Evolutionary conservation across 257 asterid genomes (phyloP).

Genomic region (Thymus mandschuricus): DNA sequence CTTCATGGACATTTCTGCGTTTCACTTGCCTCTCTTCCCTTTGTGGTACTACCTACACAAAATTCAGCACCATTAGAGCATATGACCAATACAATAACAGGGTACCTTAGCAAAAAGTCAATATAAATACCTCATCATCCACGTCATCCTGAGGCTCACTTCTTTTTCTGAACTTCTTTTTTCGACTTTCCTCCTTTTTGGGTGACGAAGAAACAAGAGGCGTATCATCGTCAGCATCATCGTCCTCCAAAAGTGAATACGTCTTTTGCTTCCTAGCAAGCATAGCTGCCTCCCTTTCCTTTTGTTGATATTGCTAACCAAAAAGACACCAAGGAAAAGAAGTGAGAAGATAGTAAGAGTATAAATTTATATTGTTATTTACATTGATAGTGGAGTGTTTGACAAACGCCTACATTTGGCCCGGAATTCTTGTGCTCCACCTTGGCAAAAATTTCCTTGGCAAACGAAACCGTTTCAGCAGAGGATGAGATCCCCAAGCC

Average conservation of each 20-base stretch:
- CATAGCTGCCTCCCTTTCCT: slow-evolving; percentile 73
- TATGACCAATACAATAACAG: no score
- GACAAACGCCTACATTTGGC: slow-evolving; percentile 61
- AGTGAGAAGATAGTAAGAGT: slow-evolving; percentile 1
- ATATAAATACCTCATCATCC: slow-evolving; percentile 50
- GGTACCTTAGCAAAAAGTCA: no score
- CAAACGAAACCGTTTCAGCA: slow-evolving; percentile 58
- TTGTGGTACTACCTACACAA: slow-evolving; percentile 29
- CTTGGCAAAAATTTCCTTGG: slow-evolving; percentile 70
- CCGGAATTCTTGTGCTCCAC: slow-evolving; percentile 80
- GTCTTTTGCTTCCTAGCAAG: slow-evolving; percentile 71
- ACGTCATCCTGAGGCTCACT: slow-evolving; percentile 60
- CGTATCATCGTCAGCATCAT: slow-evolving; percentile 61
- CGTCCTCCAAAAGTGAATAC: slow-evolving; percentile 75
- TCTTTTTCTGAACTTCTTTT: slow-evolving; percentile 83
- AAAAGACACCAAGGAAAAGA: not conserved
- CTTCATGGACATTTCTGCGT: slow-evolving; percentile 57
- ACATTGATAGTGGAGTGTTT: slow-evolving; percentile 1
- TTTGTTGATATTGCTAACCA: slow-evolving; percentile 63
- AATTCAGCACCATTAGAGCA: no score
- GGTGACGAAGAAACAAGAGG: slow-evolving; percentile 43
- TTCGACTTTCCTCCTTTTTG: slow-evolving; percentile 54
- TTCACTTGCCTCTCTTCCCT: slow-evolving; percentile 59
- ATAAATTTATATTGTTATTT: slow-evolving; percentile 4
- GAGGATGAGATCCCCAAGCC: slow-evolving; percentile 71